phyloP scores from a whole-genome alignment of 768 basidiomycete species.

The Artomyces pyxidatus region DNA sequence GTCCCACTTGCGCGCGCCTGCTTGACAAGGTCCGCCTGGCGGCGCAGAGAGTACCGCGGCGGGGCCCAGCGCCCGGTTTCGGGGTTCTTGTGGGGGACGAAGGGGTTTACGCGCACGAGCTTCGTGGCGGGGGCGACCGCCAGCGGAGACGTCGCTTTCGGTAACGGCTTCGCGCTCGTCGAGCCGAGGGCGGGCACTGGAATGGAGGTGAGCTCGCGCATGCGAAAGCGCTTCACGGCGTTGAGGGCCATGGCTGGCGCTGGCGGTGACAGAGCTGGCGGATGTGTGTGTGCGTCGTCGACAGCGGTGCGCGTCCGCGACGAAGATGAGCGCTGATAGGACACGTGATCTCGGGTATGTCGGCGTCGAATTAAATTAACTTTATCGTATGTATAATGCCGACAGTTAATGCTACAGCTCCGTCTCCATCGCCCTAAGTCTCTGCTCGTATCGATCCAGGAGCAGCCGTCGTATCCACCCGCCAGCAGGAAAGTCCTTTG shows the following conservation, averaged over 20 bases:
- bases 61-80: slow-evolving; percentile 59
- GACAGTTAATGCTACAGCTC: neutral
- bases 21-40: slow-evolving; percentile 74
- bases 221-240: slow-evolving; percentile 37
- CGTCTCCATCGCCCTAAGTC: slow-evolving; percentile 11
- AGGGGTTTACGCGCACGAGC: slow-evolving; percentile 45
- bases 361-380: too few relatives aligned
- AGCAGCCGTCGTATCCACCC: slow-evolving; percentile 88
- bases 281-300: too few relatives aligned
- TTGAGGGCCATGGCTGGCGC: slow-evolving; percentile 17
- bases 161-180: slow-evolving; percentile 12
- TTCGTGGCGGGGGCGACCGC: slow-evolving; percentile 14
- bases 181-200: slow-evolving; percentile 13
- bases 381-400: too few relatives aligned
- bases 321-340: neutral
- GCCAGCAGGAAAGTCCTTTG: slow-evolving; percentile 68
- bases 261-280: too few relatives aligned
- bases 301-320: too few relatives aligned
- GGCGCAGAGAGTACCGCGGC: slow-evolving; percentile 63
- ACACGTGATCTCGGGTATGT: slow-evolving; percentile 4
- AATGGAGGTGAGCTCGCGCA: slow-evolving; percentile 35
- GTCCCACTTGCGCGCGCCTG: slow-evolving; percentile 47
- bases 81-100: slow-evolving; percentile 54
- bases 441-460: slow-evolving; percentile 50
- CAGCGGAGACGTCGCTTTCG: slow-evolving; percentile 11